A percentile compares a stretch with the other conserved stretches of the same genome.
These are phyloP conservation scores for Cladosporium sphaerospermum DNA, from an alignment of 2,329 filamentous ascomycete species.

Conservation along the genomic window DNA sequence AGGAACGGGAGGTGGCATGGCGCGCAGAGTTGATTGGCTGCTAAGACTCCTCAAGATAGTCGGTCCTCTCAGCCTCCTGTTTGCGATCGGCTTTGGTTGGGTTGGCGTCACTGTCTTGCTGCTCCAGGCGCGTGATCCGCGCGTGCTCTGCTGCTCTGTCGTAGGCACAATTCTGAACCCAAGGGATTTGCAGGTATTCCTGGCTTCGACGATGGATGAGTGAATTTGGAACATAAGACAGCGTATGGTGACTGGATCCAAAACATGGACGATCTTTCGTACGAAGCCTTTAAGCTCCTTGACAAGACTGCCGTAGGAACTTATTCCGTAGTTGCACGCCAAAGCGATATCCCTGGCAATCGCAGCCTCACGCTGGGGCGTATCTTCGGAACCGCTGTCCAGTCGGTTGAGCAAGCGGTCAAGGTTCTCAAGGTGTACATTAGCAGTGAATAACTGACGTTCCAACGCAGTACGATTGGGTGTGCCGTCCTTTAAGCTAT, in stretches of 20 bases:
- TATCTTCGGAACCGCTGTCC: constrained; percentile 44
- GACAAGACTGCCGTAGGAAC: constrained; percentile 44
- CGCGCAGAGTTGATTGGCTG: constrained; percentile 27
- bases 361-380: constrained; percentile 37
- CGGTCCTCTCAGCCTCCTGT: constrained; percentile 44
- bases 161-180: constrained; percentile 35
- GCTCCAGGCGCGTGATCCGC: constrained; percentile 26
- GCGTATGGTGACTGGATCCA: constrained; percentile 52
- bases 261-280: constrained; percentile 48
- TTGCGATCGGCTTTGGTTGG: constrained; percentile 38
- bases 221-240: constrained; percentile 55
- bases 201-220: constrained; percentile 52
- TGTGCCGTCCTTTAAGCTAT: constrained; percentile 42
- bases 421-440: constrained; percentile 50
- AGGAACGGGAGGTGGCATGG: constrained; percentile 35
- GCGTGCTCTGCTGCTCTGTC: constrained; percentile 19
- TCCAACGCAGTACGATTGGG: constrained; percentile 47
- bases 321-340: constrained; percentile 45
- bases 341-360: constrained; percentile 34
- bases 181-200: constrained; percentile 51
- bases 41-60: constrained; percentile 44
- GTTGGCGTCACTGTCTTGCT: constrained; percentile 40
- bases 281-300: constrained; percentile 44
- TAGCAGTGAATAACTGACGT: constrained; percentile 51
- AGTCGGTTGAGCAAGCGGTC: constrained; percentile 41